phyloP scores from a whole-genome alignment of 2,329 filamentous ascomycete species.

The Westerdykella ornata region DNA sequence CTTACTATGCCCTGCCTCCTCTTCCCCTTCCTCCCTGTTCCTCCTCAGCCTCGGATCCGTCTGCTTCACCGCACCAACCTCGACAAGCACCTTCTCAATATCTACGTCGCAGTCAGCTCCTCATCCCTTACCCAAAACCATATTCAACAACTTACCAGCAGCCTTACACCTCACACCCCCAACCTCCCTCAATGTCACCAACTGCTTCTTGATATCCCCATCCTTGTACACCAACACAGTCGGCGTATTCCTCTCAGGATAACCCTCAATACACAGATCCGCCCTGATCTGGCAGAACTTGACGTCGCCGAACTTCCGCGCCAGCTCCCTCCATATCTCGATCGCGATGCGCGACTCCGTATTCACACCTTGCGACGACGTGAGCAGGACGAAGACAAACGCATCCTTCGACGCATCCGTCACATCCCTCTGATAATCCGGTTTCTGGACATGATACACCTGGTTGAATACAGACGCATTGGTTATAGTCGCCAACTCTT shows the following conservation, averaged over 20 bases:
- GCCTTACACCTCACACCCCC: slow-evolving; percentile 48
- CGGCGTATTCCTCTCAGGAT: slow-evolving; percentile 89
- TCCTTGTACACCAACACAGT: slow-evolving; percentile 90
- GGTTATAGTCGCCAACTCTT: slow-evolving; percentile 68
- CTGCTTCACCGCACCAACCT: slow-evolving; percentile 70
- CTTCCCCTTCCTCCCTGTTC: slow-evolving; percentile 51
- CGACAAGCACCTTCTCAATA: slow-evolving; percentile 73
- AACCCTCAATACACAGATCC: slow-evolving; percentile 90
- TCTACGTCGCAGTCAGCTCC: slow-evolving; percentile 40
- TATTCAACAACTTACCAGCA: slow-evolving; percentile 13
- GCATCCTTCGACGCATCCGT: slow-evolving; percentile 76
- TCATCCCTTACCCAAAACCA: not conserved
- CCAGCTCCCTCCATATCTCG: slow-evolving; percentile 79
- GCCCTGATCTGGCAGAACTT: slow-evolving; percentile 97
- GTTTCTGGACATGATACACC: slow-evolving; percentile 90
- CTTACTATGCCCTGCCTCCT: slow-evolving; percentile 48
- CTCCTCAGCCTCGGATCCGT: slow-evolving; percentile 70
- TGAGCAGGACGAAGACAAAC: slow-evolving; percentile 70
- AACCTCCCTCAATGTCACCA: slow-evolving; percentile 80
- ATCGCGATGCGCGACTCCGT: slow-evolving; percentile 76
- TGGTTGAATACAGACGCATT: slow-evolving; percentile 76
- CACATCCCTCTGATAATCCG: slow-evolving; percentile 84
- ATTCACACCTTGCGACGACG: slow-evolving; percentile 70
- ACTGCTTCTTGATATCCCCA: slow-evolving; percentile 82
- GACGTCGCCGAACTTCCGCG: slow-evolving; percentile 79